Evolutionary conservation across 305 asterid genomes (phyloP), one percentile per base, ranked within the genome.

Genomic region (Ajuga reptans): DNA sequence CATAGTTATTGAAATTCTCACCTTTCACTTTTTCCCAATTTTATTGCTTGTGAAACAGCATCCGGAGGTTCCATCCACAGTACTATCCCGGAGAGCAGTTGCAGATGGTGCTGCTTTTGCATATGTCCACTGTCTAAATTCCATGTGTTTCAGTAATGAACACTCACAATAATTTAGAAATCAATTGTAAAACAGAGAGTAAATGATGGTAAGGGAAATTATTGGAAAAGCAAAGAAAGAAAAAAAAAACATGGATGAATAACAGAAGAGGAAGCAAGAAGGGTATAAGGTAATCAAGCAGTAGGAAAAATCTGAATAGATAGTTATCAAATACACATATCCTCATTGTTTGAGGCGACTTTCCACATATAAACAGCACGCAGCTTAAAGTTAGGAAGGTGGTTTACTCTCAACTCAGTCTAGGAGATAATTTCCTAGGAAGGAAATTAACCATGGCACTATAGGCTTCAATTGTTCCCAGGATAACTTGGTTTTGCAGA

Each of bases 31-130:
- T 82, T 93, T 64, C 99, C 99, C 54, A 79, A 74, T 76, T 79
- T 82, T 67, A 93, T 86, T 69, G 90, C 88, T 62, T 83, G 84
- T 64, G 95, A 69, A 78, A 93, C 87, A 59, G 78, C 87, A 71
- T 80, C 91, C 27, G 91, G 96, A 79, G 99, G 99, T 77, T 93
- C 96, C 66, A 91, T 79, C 99, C 99, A 93, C 71, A 80, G 87
- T 61, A 87, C 77, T 65, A 93, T 82, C 78, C 95, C 96, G 66
- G 84, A 83, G 16, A 93, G 83, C 72, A 93, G 84, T 78, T 86
- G 96, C 71, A 87, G 76, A 84, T 87, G 94, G 80, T 87, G 87
- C 80, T 90, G 95, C 63, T 82, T 87, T 79, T 89, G 97, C 79
- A 71, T 77, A 66, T 82, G 74, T 75, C 90, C 96, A 8, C 78